Evolutionary conservation across 2,329 filamentous ascomycete species (phyloP), one percentile per base, ranked within the genome.

Genomic region (Penicillium palitans): DNA sequence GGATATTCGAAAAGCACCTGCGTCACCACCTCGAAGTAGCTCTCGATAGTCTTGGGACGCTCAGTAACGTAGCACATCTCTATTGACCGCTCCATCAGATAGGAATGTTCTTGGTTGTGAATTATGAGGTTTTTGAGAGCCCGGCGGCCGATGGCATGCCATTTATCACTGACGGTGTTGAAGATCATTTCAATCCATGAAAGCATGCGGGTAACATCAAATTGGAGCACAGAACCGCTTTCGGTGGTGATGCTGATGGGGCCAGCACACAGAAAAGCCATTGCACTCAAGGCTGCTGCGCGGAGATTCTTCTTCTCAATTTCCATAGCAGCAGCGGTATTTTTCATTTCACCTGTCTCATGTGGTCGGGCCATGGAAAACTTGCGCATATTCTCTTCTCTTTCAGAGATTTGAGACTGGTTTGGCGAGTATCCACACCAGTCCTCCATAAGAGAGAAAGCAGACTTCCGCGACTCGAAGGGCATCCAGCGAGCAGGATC

Each of bases 401-500:
- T 84, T 58, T 88, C 87, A 6, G 88, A 85, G 41, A 96, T 90
- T 63, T 96, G 90, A 15, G 79, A 82, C 71, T 96, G 91, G 63
- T 97, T 96, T 0, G 93, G 91, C 8, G 93, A 96, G 73, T 96
- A 97, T 2, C 95, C 95, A 72, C 95, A 99, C 96, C 96, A 99
- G 64, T 98, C 93, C 75, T 99, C 95, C 93, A 99, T 98, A 48
- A 99, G 79, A 0, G 93, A 88, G 71, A 99, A 99, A 0, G 93
- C 90, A 6, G 95, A 97, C 72, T 97, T 96, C 41, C 96, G 84
- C 13, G 93, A 91, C 73, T 99, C 95, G 70, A 99, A 99, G 0
- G 95, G 93, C 86, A 99, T 95, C 93, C 95, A 99, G 33, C 91
- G 85, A 5, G 91, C 88, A 2, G 92, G 90, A 60, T 97, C 91